Evolutionary conservation across 2,329 filamentous ascomycete genomes (phyloP).

Genomic region (Pseudopithomyces chartarum): DNA sequence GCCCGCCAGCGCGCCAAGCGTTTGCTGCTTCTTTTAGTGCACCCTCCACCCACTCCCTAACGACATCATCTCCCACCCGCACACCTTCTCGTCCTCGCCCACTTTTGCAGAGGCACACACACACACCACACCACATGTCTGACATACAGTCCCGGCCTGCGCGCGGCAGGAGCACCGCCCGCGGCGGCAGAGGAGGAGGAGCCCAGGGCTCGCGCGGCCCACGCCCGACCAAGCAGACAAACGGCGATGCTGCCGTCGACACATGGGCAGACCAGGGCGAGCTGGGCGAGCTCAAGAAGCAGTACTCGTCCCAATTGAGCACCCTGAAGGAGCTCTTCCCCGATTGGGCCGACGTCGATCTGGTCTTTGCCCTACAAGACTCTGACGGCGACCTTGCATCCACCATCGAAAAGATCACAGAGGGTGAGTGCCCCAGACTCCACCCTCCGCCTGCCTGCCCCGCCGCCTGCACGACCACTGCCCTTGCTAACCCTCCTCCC

Average conservation of each 20-base stretch:
- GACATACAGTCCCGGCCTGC: slow-evolving; percentile 87
- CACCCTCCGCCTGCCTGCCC: slow-evolving; percentile 2
- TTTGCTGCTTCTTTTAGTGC: slow-evolving; percentile 38
- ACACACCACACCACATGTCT: slow-evolving; percentile 72
- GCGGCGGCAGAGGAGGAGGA: slow-evolving; percentile 76
- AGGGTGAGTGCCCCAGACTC: slow-evolving; percentile 60
- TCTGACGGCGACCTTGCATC: slow-evolving; percentile 74
- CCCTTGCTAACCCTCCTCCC: slow-evolving; percentile 17
- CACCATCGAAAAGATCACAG: slow-evolving; percentile 77
- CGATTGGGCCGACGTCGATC: slow-evolving; percentile 93
- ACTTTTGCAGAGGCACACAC: slow-evolving; percentile 21
- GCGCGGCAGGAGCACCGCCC: slow-evolving; percentile 88
- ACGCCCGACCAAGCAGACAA: slow-evolving; percentile 58
- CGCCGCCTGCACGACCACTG: background rate
- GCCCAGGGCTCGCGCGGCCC: slow-evolving; percentile 62
- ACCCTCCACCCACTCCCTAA: slow-evolving; percentile 28
- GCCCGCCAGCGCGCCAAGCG: slow-evolving; percentile 33
- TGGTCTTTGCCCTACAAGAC: slow-evolving; percentile 91
- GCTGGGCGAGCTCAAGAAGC: slow-evolving; percentile 88
- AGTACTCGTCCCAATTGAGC: slow-evolving; percentile 77
- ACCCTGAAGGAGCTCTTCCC: slow-evolving; percentile 92
- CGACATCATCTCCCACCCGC: slow-evolving; percentile 39
- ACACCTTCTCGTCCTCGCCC: slow-evolving; percentile 30
- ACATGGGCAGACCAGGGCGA: slow-evolving; percentile 82
- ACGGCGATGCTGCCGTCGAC: slow-evolving; percentile 71